Evolutionary conservation across 2,329 filamentous ascomycete species (phyloP), one percentile per base, ranked within the genome.

Genomic region (Paradendryphiella salina): DNA sequence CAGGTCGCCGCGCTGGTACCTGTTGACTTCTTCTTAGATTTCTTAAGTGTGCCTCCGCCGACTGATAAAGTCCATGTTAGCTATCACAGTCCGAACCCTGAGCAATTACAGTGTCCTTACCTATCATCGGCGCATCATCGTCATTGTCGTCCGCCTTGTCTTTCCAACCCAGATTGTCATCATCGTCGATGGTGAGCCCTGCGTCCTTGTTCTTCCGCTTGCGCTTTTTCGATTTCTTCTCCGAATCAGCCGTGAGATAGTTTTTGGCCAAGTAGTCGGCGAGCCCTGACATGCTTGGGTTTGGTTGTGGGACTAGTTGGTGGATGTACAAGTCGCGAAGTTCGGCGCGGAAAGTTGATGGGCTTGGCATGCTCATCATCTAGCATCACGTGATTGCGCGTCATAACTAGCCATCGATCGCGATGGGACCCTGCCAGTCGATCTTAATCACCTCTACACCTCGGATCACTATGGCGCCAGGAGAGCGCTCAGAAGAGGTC

Each of bases 261-360:
- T 91, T 94, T 57, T 90, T 87, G 31, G 93, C 92, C 29, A 99
- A 84, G 69, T 97, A 99, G 67, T 86, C 85, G 51, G 90, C 86
- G 59, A 96, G 82, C 42, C 44, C 49, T 48, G 81, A 80, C 82
- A 86, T 86, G 57, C 17, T 44, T 61, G 56, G 51, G 33, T 38
- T 41, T 35, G 20, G 15, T 20, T 39, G 45, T 46, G 49, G 44
- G 50, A 43, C 29, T 46, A 54, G 46, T 33, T 50, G 50, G 18
- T 34, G 40, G 18, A 29, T 5, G 33, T 23, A 7, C 15, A 38
- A 13, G 39, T 35, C 31, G 29, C 35, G 33, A 47, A 51, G 45
- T 39, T 50, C 20, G 9, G 23, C 34, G 46, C 23, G 42, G 42
- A 46, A 46, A 43, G 29, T 32, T 21, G n/a, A 40, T 20, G 28